A percentile compares a stretch with the other conserved stretches of the same genome.
Evolutionary conservation across 2,329 filamentous ascomycete species (phyloP).

Genomic region (Dothistroma pini): DNA sequence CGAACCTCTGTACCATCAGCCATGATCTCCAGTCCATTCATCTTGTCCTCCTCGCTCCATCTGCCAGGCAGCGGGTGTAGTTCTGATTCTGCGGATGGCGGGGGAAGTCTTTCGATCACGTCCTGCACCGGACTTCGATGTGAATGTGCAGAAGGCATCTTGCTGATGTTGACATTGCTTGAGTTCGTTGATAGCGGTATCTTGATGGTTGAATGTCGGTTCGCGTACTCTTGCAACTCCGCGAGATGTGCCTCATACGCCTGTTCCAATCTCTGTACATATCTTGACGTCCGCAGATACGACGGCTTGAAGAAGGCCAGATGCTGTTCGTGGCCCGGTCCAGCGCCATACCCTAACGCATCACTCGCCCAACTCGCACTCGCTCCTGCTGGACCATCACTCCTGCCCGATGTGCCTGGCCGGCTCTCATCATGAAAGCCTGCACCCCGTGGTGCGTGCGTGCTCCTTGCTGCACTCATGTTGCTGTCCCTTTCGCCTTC

Average conservation of each 20-base stretch:
- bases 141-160: constrained; percentile 52
- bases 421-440: constrained; percentile 9
- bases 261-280: constrained; percentile 67
- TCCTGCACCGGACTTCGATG: constrained; percentile 80
- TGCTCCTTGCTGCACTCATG: constrained; percentile 2
- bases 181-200: constrained; percentile 52
- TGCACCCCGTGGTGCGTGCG: constrained; percentile 6
- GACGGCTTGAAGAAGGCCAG: constrained; percentile 72
- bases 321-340: constrained; percentile 25
- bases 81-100: constrained; percentile 50
- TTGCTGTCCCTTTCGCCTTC: constrained; percentile 4
- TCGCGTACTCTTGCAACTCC: constrained; percentile 27
- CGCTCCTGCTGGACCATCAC: constrained; percentile 11
- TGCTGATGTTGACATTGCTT: constrained; percentile 57
- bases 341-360: constrained; percentile 17
- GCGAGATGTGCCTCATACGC: constrained; percentile 53
- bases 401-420: constrained; percentile 8
- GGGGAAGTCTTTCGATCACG: constrained; percentile 70
- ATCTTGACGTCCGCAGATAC: constrained; percentile 73
- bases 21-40: constrained; percentile 67
- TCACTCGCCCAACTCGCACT: constrained; percentile 16
- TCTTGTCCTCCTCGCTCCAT: constrained; percentile 80
- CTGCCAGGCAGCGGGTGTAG: constrained; percentile 69
- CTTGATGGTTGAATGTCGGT: constrained; percentile 8
- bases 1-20: constrained; percentile 69